Evolutionary conservation across 2,329 filamentous ascomycete genomes (phyloP), one percentile per base, ranked within the genome.

Genomic region (Verticillium longisporum): DNA sequence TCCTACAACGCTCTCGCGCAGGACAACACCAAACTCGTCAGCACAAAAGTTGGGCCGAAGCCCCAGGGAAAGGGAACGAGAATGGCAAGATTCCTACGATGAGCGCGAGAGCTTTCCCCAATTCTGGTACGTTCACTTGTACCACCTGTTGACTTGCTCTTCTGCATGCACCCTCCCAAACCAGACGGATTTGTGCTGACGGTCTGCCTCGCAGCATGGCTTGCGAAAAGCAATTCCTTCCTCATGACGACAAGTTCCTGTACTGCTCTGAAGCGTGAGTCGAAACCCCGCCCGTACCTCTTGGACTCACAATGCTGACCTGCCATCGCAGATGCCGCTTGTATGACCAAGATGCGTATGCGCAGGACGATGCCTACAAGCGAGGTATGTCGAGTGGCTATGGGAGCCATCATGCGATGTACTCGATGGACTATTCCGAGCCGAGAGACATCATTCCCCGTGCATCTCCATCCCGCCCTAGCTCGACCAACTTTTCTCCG

Each of bases 181-280:
- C 59, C 64, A 59, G 15, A 31, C 59, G 41, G 59, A 63, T 63
- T 67, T 62, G 34, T 56, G 68, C 73, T 74, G 64, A 73, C 68
- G 60, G 66, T 58, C 65, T 62, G 7, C 62, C 58, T 59, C 67
- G 55, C 67, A 88, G 85, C 73, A 88, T 87, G 85, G 83, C 80
- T 10, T 88, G 85, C 72, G 85, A 88, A 71, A 88, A 87, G 74
- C 84, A 88, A 73, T 88, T 88, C 70, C 73, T 85, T 31, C 80
- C 84, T 57, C 76, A 80, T 50, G 81, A 84, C 68, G 83, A 83
- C 66, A 81, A 78, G 64, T 78, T 79, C 63, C 72, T 87, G 54
- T 88, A 88, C 75, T 88, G 85, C 73, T 88, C 85, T 41, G 84
- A 87, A 69, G 74, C 77, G 83, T 87, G 79, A 74, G 84, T 78